A percentile compares a stretch with the other conserved stretches of the same genome.
Evolutionary conservation across 1,284 basidiomycete species (phyloP).

Genomic region (Cryptococcus depauperatus): DNA sequence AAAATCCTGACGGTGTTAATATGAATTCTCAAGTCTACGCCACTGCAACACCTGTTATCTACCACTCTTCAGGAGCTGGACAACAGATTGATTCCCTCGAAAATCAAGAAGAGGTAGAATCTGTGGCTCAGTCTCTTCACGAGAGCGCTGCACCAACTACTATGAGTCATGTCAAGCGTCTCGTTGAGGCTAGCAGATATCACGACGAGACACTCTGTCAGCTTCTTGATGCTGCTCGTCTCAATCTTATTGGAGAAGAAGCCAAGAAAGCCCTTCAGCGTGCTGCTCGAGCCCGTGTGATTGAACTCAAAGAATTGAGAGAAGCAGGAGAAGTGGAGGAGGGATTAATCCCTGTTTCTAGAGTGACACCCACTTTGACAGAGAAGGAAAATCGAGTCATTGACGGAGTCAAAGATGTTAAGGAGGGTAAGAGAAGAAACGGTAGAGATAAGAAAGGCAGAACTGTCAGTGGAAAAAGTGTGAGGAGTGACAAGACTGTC

Average conservation of each 20-base stretch:
- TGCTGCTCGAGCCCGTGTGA: slow-evolving; percentile 39
- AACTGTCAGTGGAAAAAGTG: slow-evolving; percentile 2
- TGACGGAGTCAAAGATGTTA: neutral
- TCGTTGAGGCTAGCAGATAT: slow-evolving; percentile 35
- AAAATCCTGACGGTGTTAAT: no score
- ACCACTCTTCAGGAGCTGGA: no score
- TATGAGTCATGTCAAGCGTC: slow-evolving; percentile 29
- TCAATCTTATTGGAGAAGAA: slow-evolving; percentile 39
- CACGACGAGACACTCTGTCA: slow-evolving; percentile 45
- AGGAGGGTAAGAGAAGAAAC: slow-evolving; percentile 5
- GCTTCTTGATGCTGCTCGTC: slow-evolving; percentile 37
- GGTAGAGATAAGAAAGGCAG: slow-evolving; percentile 3
- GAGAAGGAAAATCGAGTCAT: slow-evolving; percentile 2
- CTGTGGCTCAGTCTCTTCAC: slow-evolving; percentile 2
- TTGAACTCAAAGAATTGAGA: slow-evolving; percentile 35
- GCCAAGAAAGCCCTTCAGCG: slow-evolving; percentile 41
- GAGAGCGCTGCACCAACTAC: slow-evolving; percentile 28
- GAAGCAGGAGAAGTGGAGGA: slow-evolving; percentile 15
- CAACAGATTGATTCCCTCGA: no score
- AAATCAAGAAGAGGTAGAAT: slow-evolving; percentile 2
- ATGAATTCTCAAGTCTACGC: no score
- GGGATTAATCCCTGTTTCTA: neutral
- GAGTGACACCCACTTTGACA: neutral
- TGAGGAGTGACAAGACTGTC: slow-evolving; percentile 7
- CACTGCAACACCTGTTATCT: no score